These are phyloP conservation scores for Dioszegia hungarica DNA, from an alignment of 768 basidiomycete genomes.

Conservation along the genomic window DNA sequence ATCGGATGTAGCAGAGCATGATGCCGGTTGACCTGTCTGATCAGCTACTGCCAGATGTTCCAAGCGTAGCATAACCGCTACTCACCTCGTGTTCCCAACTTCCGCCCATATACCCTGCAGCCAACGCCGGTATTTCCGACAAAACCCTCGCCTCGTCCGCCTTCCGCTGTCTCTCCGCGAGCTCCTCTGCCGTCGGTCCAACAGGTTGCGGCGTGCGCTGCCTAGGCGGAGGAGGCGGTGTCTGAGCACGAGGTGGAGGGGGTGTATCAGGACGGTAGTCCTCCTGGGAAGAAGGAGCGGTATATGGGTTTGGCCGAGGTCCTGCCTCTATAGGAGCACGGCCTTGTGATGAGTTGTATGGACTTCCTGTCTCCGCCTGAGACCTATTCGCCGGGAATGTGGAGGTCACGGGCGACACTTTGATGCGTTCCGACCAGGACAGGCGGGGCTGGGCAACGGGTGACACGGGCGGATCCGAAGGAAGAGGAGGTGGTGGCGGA, in stretches of 20 bases:
- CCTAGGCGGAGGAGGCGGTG: background rate
- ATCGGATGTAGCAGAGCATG: constrained; percentile 7
- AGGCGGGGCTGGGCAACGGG: too few relatives aligned
- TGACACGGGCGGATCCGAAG: too few relatives aligned
- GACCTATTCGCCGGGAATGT: too few relatives aligned
- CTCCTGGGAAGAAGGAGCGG: too few relatives aligned
- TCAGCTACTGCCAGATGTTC: background rate
- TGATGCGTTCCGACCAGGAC: constrained; percentile 35
- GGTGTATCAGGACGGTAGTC: background rate
- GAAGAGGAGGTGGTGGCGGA: background rate
- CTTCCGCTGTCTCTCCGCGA: constrained; percentile 14
- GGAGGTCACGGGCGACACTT: too few relatives aligned
- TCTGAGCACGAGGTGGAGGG: background rate
- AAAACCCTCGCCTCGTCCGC: constrained; percentile 27
- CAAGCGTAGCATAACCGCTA: background rate
- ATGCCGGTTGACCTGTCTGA: constrained; percentile 27
- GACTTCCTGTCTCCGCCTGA: too few relatives aligned
- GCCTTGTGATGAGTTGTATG: too few relatives aligned
- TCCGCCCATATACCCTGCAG: constrained; percentile 11
- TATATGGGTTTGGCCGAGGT: too few relatives aligned
- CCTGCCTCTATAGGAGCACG: too few relatives aligned
- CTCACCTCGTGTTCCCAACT: constrained; percentile 33
- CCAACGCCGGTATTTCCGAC: constrained; percentile 27
- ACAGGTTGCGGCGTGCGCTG: background rate
- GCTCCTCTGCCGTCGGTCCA: constrained; percentile 8